A percentile compares a stretch with the other conserved stretches of the same genome.
These are phyloP conservation scores for Sporothrix variecibatus DNA, from an alignment of 2,329 filamentous ascomycete genomes.

Conservation along the genomic window DNA sequence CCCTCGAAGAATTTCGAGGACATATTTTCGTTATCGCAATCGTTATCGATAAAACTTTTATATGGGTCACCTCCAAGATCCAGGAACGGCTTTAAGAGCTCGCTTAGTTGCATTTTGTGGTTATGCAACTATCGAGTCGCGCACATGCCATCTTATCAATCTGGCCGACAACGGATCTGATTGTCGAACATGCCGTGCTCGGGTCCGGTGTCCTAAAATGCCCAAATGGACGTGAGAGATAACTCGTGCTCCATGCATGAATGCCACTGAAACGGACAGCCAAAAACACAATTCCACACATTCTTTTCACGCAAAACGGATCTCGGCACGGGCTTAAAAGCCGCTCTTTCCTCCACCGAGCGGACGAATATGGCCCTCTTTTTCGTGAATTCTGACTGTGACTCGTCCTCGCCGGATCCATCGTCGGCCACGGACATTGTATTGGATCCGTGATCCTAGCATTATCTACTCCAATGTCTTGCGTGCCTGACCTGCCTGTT, in stretches of 20 bases:
- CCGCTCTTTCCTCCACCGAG: background rate
- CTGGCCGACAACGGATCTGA: slow-evolving; percentile 14
- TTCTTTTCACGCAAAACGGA: background rate
- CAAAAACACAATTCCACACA: background rate
- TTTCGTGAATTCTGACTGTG: background rate
- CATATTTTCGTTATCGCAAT: slow-evolving; percentile 17
- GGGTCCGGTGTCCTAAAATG: background rate
- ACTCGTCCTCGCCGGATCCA: background rate
- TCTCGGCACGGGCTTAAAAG: background rate
- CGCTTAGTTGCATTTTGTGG: background rate
- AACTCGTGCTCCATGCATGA: background rate
- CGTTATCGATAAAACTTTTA: slow-evolving; percentile 28
- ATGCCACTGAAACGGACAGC: background rate
- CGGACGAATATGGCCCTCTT: background rate
- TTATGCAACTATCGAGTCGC: background rate
- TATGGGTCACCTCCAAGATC: slow-evolving; percentile 6
- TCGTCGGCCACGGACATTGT: background rate
- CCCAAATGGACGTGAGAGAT: background rate
- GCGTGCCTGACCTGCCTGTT: background rate
- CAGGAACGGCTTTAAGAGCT: background rate
- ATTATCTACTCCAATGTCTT: background rate
- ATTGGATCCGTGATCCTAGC: background rate
- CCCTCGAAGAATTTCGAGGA: background rate
- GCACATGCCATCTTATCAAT: slow-evolving; percentile 11
- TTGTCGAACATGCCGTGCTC: background rate